Evolutionary conservation across 805 yeast genomes (phyloP), one percentile per base, ranked within the genome.

Genomic region (Wickerhamiella azymoides): DNA sequence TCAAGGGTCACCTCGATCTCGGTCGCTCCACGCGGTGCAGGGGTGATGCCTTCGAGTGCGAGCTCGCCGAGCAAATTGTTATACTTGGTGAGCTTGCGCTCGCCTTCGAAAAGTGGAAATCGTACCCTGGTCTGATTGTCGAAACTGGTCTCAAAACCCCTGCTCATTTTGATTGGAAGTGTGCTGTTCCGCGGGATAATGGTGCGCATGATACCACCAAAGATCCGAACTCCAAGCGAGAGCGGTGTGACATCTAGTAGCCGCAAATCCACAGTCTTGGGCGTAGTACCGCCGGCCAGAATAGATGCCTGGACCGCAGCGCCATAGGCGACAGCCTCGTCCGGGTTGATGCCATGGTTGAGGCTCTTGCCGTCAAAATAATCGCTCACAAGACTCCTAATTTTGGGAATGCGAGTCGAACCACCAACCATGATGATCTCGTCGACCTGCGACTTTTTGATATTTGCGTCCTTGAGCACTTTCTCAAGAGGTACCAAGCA

Each of bases 221-320:
- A 81, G 56, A 96, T 88, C 71, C 86, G 96, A 64, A 86, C 86
- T 74, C 96, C 96, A 54, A 86, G 67, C 46, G 96, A 85, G 63
- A 86, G 77, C 59, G 96, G 94, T 59, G 88, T 84, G 52, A 86
- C 96, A 69, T 86, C 96, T 61, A 88, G 75, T 61, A 86, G 72
- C 54, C 89, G 89, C 57, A 82, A 79, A 62, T 82, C 92, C 59
- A 82, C 93, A 52, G 96, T 88, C 81, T 85, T 85, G 52, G 79
- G 92, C 66, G 93, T 92, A 60, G 80, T 86, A 68, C 86, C 96
- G 67, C 97, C 97, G 47, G 94, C 79, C 55, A 89, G 72, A 57
- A 89, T 93, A 73, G 97, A 97, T 48, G 95, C 97, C 73, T 89
- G 98, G 53, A 89, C 96, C 52, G 98, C 96, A 51, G 97, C 97